phyloP scores from a whole-genome alignment of 257 asterid genomes.

The Nicotiana attenuata region DNA sequence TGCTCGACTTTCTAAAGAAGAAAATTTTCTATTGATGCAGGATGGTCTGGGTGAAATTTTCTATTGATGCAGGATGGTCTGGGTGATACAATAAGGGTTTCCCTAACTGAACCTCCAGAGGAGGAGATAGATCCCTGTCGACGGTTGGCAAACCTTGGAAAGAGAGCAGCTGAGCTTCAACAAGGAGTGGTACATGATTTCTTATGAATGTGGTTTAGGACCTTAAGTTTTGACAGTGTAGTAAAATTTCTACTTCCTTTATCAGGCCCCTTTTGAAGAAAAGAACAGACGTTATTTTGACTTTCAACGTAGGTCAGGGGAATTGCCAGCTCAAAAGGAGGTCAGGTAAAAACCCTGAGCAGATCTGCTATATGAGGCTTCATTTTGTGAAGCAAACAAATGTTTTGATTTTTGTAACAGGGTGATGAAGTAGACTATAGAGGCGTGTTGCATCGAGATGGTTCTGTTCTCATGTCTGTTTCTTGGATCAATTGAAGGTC shows the following conservation, averaged over 20 bases:
- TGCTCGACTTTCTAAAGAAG: not conserved
- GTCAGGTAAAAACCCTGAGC: slow-evolving; percentile 28
- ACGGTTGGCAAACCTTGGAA: slow-evolving; percentile 94
- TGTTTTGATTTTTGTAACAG: slow-evolving; percentile 29
- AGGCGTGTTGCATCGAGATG: slow-evolving; percentile 99
- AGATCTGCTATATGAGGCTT: not conserved
- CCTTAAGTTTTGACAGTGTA: slow-evolving; percentile 7
- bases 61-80: slow-evolving; percentile 70
- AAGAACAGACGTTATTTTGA: slow-evolving; percentile 87
- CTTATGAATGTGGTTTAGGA: slow-evolving; percentile 11
- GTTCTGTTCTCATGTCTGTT: slow-evolving; percentile 93
- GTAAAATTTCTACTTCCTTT: slow-evolving; percentile 6
- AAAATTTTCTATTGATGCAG: too few species aligned
- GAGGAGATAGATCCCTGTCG: slow-evolving; percentile 95
- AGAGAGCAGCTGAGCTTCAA: slow-evolving; percentile 81
- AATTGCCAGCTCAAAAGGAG: slow-evolving; percentile 90
- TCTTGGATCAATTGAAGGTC: slow-evolving; percentile 94
- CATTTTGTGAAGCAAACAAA: slow-evolving; percentile 13
- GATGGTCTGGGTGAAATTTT: too few species aligned
- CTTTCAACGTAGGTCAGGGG: slow-evolving; percentile 93
- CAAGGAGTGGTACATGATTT: slow-evolving; percentile 77
- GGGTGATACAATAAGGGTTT: slow-evolving; percentile 96
- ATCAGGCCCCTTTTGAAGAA: slow-evolving; percentile 87
- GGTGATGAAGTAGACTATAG: slow-evolving; percentile 97
- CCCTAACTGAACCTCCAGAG: slow-evolving; percentile 95